Base-by-base conservation (phyloP, 73 alveolate species). In the Strombidium stylifer region DNA sequence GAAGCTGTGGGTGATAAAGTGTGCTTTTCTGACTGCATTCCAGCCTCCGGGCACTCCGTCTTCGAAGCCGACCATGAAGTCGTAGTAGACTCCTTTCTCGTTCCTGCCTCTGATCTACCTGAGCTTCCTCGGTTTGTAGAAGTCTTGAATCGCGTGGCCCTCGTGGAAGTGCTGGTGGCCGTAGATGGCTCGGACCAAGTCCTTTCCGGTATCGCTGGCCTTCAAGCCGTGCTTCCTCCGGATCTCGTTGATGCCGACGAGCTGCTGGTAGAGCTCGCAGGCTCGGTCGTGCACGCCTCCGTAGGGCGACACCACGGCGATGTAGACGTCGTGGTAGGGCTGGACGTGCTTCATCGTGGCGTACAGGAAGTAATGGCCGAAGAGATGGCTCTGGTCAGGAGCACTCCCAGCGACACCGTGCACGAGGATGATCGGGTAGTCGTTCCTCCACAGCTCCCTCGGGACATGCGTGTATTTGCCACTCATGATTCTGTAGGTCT, bases 261-360 rank as follows among this genome's bases (percentile, higher is more conserved):
- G 41, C 44, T 71, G 49, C 41, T 71, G 59, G 46, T 71, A 71
- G 18, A 71, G 76, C 48, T 71, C 85, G 30, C 85, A 71, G 0
- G 85, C 85, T 0, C 85, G 53, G 26, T 71, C 85, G 23, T 71
- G 85, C 6, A 71, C 40, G 16, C 61, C 20, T 6, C 76, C 70
- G 12, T 44, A 42, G n/a, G 76, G 76, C 25, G 55, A 51, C 5
- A 71, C 76, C 44, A 58, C 85, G 1, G 85, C 76, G 41, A 58
- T 76, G 44, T 44, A 71, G 1, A 71, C 47, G n/a, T 58, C 58
- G 39, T 71, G 54, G n/a, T 41, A 68, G 19, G 61, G 76, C 45
- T 44, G 7, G 2, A 68, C 37, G 12, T 68, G 50, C 14, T 19
- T 16, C 6, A 6, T 12, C 34, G 42, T 58, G 12, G 53, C 16